Evolutionary conservation across 495 filamentous ascomycete species (phyloP), one percentile per base, ranked within the genome.

Genomic region (Penicillium waksmanii): DNA sequence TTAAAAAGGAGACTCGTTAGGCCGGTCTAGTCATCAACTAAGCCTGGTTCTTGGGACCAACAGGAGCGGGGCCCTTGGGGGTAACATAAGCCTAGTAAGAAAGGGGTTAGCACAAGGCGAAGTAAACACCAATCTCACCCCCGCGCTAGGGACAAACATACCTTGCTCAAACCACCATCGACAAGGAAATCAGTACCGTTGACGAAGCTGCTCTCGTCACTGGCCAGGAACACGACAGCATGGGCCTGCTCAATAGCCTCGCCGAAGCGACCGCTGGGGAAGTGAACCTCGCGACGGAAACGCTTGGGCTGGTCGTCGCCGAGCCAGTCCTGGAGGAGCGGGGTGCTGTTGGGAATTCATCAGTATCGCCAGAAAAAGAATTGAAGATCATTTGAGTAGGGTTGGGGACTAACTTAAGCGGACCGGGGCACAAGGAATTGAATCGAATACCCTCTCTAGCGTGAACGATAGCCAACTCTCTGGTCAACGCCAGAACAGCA

Each of bases 221-320:
- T 95, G 3, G 95, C 95, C 51, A 98, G 78, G 75, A 97, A 98
- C n/a, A 98, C 64, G 1, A 97, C 95, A 8, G 93, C 96, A 46
- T 96, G 88, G 3, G 95, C 95, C 77, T 96, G 93, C 76, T 98
- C 95, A 60, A 98, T 84, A 6, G 96, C 88, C 77, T 98, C 95
- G 25, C 95, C 95, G 66, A 98, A 98, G 13, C 95, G 84, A 17
- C 95, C 95, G 4, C 83, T 85, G 2, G 95, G 95, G 81, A 98
- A 97, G 66, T 98, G 95, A 42, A 98, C 84, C 80, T 97, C 93
- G 51, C 95, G 88, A 33, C 95, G 81, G 66, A 83, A 73, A 23
- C 95, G 87, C 84, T 97, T 98, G 35, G 82, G 84, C 56, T 85
- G 68, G 75, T 98, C 95, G 62, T 94, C 89, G 34, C 96, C 96